Base-by-base conservation (phyloP, 2,329 filamentous ascomycete genomes). In the Albophoma yamanashiensis region DNA sequence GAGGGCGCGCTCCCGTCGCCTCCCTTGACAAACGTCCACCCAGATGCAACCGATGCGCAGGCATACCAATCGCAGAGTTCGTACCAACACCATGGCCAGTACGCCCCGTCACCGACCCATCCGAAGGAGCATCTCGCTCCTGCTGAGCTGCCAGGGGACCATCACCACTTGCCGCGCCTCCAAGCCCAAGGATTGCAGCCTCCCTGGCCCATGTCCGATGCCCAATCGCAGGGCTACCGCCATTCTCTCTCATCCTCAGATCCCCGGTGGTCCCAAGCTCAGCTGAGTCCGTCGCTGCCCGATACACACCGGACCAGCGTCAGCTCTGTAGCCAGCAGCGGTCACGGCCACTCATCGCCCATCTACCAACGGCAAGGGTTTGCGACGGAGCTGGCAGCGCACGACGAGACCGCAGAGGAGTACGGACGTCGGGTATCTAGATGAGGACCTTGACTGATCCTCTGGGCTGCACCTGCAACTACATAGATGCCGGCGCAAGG, bases 111-210 rank as follows among this genome's bases (percentile, higher is more conserved):
- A 57, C 65, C 69, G 17, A 38, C 66, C 3, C 68, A 67, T 0
- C 66, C 65, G 20, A 68, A 70, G 58, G 64, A 65, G 47, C 67
- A 70, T 40, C 50, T 60, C n/a, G 63, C 65, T 12, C 61, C 71
- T 43, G 72, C 75, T 61, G 79, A 82, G 61, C 73, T 82, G 11
- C 74, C 78, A 0, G 81, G 81, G 27, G 81, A 84, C 65, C 80
- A 8, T 53, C 59, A 53, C 3, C 58, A 73, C 66, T 78, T 76
- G 63, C 72, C 80, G 53, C 67, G 75, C 0, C 71, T 75, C 57
- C 71, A 71, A 0, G 71, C 72, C 14, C 65, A 60, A 14, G 56
- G 64, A 17, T 58, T 65, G 4, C 66, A 65, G 3, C 61, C 65
- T 15, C 71, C 64, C 31, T 60, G 70, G 34, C 64, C 66, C 1